phyloP scores from a whole-genome alignment of 192 early-diverging fungal genomes.

The Rhizophlyctis rosea region DNA sequence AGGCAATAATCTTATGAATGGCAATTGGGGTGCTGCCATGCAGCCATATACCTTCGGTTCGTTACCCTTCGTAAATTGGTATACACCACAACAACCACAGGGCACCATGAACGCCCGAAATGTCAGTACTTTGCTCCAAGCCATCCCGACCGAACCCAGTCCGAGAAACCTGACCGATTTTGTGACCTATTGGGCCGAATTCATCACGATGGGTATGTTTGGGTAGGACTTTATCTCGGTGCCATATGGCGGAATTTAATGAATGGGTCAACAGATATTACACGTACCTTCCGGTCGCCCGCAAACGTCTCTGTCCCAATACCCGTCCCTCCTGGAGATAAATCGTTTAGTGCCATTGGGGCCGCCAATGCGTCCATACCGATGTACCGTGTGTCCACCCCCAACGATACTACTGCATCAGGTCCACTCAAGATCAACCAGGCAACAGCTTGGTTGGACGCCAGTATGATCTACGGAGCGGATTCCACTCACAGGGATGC shows the following conservation, averaged over 20 bases:
- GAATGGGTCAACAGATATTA: constrained; percentile 1
- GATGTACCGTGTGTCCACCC: too few species aligned
- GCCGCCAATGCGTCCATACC: too few species aligned
- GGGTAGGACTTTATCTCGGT: not conserved
- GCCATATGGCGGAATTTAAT: too few species aligned
- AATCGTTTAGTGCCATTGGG: not conserved
- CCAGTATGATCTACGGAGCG: constrained; percentile 22
- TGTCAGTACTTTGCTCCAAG: constrained; percentile 2
- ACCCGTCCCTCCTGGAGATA: not conserved
- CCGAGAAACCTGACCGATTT: constrained; percentile 1
- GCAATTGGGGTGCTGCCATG: not conserved
- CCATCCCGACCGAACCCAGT: not conserved
- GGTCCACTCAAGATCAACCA: constrained; percentile 8
- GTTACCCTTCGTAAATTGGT: too few species aligned
- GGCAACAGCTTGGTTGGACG: constrained; percentile 19
- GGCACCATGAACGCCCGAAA: not conserved
- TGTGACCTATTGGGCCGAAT: constrained; percentile 7
- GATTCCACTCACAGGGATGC: not conserved
- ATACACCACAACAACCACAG: too few species aligned
- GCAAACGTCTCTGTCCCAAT: not conserved
- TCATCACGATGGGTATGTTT: constrained; percentile 3
- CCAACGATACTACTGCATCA: not conserved
- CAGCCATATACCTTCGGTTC: not conserved
- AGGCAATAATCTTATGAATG: constrained; percentile 2
- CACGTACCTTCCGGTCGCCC: constrained; percentile 2